phyloP scores from a whole-genome alignment of 768 basidiomycete species.

The Cubamyces lactineus region DNA sequence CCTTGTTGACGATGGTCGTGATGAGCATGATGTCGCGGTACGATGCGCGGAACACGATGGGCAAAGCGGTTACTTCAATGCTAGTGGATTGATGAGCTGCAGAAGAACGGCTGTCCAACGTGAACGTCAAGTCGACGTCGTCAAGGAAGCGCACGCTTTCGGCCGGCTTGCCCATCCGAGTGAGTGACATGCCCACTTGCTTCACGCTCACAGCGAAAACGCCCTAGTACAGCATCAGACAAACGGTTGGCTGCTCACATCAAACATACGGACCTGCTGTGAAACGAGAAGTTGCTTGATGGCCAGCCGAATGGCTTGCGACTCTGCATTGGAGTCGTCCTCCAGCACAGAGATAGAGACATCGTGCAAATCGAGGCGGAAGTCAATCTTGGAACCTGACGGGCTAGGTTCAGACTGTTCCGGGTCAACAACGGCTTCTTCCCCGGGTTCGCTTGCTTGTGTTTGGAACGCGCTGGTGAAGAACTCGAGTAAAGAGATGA shows the following conservation, averaged over 20 bases:
- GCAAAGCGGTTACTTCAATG: conserved; percentile 80
- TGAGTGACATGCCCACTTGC: conserved; percentile 91
- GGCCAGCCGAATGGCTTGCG: conserved; percentile 86
- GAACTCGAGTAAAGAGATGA: conserved; percentile 88
- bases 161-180: conserved; percentile 78
- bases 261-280: conserved; percentile 68
- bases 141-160: conserved; percentile 93
- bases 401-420: background rate
- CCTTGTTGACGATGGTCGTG: conserved; percentile 82
- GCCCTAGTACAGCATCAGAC: conserved; percentile 48
- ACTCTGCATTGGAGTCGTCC: conserved; percentile 73
- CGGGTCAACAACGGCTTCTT: conserved; percentile 9
- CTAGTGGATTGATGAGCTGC: conserved; percentile 71
- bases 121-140: conserved; percentile 85
- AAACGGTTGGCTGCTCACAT: background rate
- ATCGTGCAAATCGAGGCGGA: conserved; percentile 88
- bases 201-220: conserved; percentile 80
- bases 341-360: conserved; percentile 89
- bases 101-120: conserved; percentile 84
- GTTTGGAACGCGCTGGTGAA: conserved; percentile 61
- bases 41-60: conserved; percentile 92
- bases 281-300: conserved; percentile 86
- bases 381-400: conserved; percentile 46
- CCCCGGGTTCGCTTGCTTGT: conserved; percentile 23
- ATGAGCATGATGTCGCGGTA: conserved; percentile 94